Percentiles rank a stretch among this genome's conserved stretches.
Evolutionary conservation across 73 alveolate species (phyloP).

Genomic region (Paramecium tetraurelia): DNA sequence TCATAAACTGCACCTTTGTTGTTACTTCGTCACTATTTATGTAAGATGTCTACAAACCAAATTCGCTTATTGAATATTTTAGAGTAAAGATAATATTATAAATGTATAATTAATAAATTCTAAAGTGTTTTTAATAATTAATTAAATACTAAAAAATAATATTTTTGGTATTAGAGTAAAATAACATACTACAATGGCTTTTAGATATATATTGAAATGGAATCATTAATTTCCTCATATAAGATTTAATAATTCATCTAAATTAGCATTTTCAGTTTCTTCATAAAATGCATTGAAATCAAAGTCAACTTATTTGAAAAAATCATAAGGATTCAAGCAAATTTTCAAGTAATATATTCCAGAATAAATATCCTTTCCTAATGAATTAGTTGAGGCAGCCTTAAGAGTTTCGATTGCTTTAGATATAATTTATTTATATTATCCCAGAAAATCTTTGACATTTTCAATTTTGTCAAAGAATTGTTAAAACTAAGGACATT

Average conservation of each 20-base stretch:
- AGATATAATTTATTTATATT: not conserved
- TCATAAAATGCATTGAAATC: slow-evolving; percentile 57
- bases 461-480: not conserved
- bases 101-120: too few species aligned
- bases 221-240: not conserved
- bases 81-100: too few species aligned
- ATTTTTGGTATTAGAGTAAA: too few species aligned
- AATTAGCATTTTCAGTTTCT: slow-evolving; percentile 36
- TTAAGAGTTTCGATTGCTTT: slow-evolving; percentile 26
- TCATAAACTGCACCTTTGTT: too few species aligned
- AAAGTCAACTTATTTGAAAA: slow-evolving; percentile 20
- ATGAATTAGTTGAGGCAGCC: not conserved
- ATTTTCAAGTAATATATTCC: slow-evolving; percentile 8
- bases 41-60: too few species aligned
- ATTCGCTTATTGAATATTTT: too few species aligned
- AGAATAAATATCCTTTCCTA: slow-evolving; percentile 38
- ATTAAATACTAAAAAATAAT: too few species aligned
- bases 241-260: not conserved
- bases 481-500: not conserved
- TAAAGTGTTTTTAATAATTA: too few species aligned
- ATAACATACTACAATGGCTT: not conserved
- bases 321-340: slow-evolving; percentile 35
- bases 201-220: not conserved
- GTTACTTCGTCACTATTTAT: too few species aligned
- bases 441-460: not conserved